A percentile compares a stretch with the other conserved stretches of the same genome.
Evolutionary conservation across 176 grass and related monocot species (phyloP).

Genomic region (Hordeum marinum): DNA sequence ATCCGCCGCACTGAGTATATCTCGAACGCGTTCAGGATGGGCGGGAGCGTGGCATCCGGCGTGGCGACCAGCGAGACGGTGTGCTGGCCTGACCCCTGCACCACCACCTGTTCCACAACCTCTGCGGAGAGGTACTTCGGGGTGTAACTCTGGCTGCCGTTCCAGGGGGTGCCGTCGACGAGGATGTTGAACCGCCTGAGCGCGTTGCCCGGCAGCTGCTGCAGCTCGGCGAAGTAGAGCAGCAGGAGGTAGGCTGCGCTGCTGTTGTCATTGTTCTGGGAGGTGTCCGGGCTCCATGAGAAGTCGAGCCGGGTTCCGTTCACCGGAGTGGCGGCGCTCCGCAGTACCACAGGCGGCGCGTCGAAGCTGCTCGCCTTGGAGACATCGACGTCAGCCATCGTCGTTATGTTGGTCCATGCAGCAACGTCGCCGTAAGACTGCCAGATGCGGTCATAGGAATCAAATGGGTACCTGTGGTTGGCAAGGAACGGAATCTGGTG

Average conservation of each 20-base stretch:
- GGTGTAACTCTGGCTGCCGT: neutral
- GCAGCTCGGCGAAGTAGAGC: conserved; percentile 46
- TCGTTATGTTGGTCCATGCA: conserved; percentile 25
- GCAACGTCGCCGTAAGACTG: neutral
- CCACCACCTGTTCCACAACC: neutral
- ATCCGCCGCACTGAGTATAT: conserved; percentile 19
- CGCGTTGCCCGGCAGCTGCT: neutral
- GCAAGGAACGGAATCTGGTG: neutral
- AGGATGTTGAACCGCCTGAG: conserved; percentile 28
- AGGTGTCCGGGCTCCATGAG: conserved; percentile 17
- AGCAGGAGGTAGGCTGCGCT: conserved; percentile 26
- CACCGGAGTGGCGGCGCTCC: conserved; percentile 30
- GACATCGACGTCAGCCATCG: neutral
- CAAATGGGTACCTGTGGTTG: conserved; percentile 42
- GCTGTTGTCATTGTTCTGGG: neutral
- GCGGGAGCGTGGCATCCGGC: conserved; percentile 12
- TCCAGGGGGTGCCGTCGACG: neutral
- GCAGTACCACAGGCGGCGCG: conserved; percentile 8
- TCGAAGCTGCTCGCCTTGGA: conserved; percentile 15
- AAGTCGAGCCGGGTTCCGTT: conserved; percentile 20
- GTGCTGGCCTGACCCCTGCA: neutral
- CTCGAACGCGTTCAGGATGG: conserved; percentile 38
- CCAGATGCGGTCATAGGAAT: conserved; percentile 44
- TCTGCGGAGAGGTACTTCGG: conserved; percentile 24
- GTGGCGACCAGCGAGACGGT: conserved; percentile 28